phyloP scores from a whole-genome alignment of 495 filamentous ascomycete species.

The Xylaria sp. region DNA sequence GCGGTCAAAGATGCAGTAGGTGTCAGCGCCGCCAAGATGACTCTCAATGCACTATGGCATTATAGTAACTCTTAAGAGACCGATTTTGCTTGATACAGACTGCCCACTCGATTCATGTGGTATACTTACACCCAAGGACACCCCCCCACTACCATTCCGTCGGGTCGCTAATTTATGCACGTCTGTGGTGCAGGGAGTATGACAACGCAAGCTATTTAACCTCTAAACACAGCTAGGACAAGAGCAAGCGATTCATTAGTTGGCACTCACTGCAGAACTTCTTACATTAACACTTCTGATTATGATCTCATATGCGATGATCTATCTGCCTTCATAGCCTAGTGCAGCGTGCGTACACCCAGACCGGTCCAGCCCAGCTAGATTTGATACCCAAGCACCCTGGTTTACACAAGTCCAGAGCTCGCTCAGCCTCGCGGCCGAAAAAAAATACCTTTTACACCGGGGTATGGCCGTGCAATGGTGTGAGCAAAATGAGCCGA shows the following conservation, averaged over 20 bases:
- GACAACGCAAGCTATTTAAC: background rate
- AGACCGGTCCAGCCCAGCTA: background rate
- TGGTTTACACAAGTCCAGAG: conserved; percentile 7
- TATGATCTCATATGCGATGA: conserved; percentile 14
- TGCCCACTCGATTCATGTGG: background rate
- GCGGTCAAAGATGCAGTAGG: background rate
- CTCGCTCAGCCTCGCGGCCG: background rate
- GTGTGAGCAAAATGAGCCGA: background rate
- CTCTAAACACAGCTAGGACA: background rate
- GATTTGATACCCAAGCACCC: background rate
- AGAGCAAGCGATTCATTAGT: background rate
- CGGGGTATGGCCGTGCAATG: conserved; percentile 1
- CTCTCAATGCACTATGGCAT: background rate
- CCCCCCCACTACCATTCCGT: conserved; percentile 16
- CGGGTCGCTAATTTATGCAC: conserved; percentile 23
- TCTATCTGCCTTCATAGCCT: no score
- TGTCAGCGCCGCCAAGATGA: background rate
- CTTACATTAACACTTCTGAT: conserved; percentile 1
- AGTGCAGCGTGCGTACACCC: background rate
- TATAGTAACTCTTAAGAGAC: background rate
- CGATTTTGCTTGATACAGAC: background rate
- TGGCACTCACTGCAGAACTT: conserved; percentile 1
- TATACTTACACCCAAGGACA: no score
- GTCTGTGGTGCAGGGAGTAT: background rate
- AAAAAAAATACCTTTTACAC: conserved; percentile 1